Evolutionary conservation across 495 filamentous ascomycete species (phyloP).

Genomic region (Podospora australis): DNA sequence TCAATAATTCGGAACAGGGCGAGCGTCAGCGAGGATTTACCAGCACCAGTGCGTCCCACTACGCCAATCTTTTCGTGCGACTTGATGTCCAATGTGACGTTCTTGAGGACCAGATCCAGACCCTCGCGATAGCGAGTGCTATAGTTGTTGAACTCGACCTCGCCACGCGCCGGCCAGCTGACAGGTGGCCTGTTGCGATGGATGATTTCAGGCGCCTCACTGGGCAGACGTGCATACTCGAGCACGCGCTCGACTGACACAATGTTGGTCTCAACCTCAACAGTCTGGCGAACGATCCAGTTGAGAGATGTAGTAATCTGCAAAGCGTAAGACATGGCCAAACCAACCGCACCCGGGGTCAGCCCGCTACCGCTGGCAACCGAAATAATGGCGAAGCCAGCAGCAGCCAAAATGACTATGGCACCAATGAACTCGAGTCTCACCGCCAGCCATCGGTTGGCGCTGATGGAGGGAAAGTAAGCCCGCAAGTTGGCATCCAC

Average conservation of each 20-base stretch:
- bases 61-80: conserved; percentile 97
- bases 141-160: conserved; percentile 86
- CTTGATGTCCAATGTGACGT: conserved; percentile 86
- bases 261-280: conserved; percentile 99
- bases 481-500: conserved; percentile 93
- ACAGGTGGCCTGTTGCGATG: conserved; percentile 77
- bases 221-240: conserved; percentile 89
- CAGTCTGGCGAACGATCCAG: conserved; percentile 98
- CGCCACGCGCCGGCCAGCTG: conserved; percentile 88
- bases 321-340: conserved; percentile 94
- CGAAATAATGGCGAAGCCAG: conserved; percentile 73
- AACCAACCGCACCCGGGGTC: conserved; percentile 75
- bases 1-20: conserved; percentile 96
- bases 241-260: conserved; percentile 97
- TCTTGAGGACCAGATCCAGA: conserved; percentile 85
- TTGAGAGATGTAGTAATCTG: conserved; percentile 98
- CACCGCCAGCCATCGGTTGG: conserved; percentile 94
- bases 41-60: conserved; percentile 91
- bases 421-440: conserved; percentile 95
- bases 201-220: conserved; percentile 92
- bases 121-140: conserved; percentile 86
- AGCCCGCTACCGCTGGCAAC: conserved; percentile 64
- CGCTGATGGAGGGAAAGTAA: conserved; percentile 93
- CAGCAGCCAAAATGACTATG: conserved; percentile 83
- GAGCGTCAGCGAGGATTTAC: conserved; percentile 91